Percentiles rank a stretch among this genome's conserved stretches.
These are phyloP conservation scores for Ceratocystis alfenasii DNA, from an alignment of 2,329 filamentous ascomycete species.

Conservation along the genomic window DNA sequence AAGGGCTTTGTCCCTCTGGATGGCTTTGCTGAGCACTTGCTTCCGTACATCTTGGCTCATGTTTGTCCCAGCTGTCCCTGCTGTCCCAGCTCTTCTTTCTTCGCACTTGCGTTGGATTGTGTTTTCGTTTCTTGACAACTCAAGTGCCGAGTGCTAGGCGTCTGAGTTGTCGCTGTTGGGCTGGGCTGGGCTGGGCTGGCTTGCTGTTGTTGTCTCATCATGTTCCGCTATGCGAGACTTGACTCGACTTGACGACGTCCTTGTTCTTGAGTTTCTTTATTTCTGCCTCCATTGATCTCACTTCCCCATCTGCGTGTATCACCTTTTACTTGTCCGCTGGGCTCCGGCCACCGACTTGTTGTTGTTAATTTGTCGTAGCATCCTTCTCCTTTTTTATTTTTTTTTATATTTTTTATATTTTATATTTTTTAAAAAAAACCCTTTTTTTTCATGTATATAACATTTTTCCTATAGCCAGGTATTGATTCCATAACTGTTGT, in stretches of 20 bases:
- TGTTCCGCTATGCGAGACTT: not conserved
- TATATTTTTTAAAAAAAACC: not conserved
- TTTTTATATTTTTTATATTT: not conserved
- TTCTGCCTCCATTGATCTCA: not conserved
- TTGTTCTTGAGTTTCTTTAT: not conserved
- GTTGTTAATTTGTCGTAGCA: not conserved
- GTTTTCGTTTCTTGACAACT: conserved; percentile 5
- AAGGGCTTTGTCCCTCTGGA: not conserved
- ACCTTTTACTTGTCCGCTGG: not conserved
- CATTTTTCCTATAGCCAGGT: no score
- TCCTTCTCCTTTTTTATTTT: not conserved
- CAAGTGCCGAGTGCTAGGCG: conserved; percentile 7
- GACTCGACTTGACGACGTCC: not conserved
- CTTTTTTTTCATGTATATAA: no score
- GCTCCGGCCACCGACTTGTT: not conserved
- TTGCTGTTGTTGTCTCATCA: not conserved
- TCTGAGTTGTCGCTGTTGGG: not conserved
- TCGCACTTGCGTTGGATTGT: conserved; percentile 5
- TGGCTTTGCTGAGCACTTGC: no score
- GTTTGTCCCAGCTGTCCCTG: not conserved
- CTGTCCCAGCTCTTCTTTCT: not conserved
- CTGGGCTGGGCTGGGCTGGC: not conserved
- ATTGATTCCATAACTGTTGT: not conserved
- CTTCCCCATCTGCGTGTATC: not conserved
- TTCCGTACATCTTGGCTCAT: not conserved